Evolutionary conservation across 768 basidiomycete genomes (phyloP).

Genomic region (Tricholoma bakamatsutake): DNA sequence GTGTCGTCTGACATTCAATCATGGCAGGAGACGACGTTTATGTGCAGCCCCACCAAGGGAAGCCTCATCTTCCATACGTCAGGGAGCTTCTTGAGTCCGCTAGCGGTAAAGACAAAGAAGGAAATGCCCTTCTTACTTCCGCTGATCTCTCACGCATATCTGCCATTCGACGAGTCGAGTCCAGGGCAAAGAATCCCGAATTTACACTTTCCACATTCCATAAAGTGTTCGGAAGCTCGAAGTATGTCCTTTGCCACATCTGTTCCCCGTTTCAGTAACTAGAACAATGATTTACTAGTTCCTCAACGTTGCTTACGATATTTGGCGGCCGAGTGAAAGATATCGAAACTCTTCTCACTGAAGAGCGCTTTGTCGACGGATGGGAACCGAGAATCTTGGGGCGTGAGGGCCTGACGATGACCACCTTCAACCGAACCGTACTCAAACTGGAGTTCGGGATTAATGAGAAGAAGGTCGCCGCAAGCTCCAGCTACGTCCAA

Average conservation of each 20-base stretch:
- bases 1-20: constrained; percentile 8
- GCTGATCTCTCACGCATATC: constrained; percentile 54
- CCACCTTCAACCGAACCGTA: constrained; percentile 45
- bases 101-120: constrained; percentile 49
- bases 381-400: constrained; percentile 62
- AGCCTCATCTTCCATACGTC: constrained; percentile 43
- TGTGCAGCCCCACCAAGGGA: constrained; percentile 45
- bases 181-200: constrained; percentile 45
- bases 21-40: constrained; percentile 42
- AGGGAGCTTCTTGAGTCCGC: constrained; percentile 52
- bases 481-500: not conserved
- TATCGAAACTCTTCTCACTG: constrained; percentile 47
- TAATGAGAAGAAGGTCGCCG: constrained; percentile 28
- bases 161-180: constrained; percentile 56
- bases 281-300: constrained; percentile 27
- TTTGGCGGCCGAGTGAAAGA: constrained; percentile 61
- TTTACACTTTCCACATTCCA: constrained; percentile 47
- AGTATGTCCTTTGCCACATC: constrained; percentile 31
- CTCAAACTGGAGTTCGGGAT: constrained; percentile 35
- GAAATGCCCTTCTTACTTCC: constrained; percentile 42
- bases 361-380: constrained; percentile 65
- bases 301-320: constrained; percentile 56
- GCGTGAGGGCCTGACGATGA: constrained; percentile 54
- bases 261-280: not conserved
- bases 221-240: constrained; percentile 58